Evolutionary conservation across 106 monocot genomes (phyloP), one percentile per base, ranked within the genome.

Genomic region (Dendrobium officinale): DNA sequence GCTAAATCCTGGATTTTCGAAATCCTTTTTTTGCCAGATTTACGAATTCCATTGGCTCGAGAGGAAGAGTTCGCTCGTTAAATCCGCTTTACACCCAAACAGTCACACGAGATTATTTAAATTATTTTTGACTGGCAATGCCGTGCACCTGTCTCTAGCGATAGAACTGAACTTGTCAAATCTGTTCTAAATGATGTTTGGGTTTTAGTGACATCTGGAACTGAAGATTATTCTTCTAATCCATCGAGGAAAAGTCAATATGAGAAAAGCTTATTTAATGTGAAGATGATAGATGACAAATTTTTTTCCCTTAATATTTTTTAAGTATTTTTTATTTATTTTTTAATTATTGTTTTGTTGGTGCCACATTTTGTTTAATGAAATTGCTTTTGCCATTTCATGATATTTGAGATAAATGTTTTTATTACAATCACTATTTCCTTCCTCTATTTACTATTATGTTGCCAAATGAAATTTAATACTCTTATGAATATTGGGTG

Each of bases 121-220:
- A 58, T 90, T 92, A 92, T 44, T 44, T 92, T 92, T 72, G 96
- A 93, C 10, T 83, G 94, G 66, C 64, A 88, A 83, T 80, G 86
- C 79, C 81, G 75, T 55, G 72, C 79, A 16, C 79, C 83, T 81
- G 78, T 85, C 68, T 77, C 87, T 37, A 87, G 87, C 80, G 76
- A 87, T 27, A 78, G 82, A 68, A 90, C 89, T 83, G 83, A 87
- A 31, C 80, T 85, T 68, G 89, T 82, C 27, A 41, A 55, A 24
- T 81, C 79, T 16, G 80, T 89, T 3, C 68, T 89, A 20, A 89
- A 89, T 82, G 89, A 89, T 86, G 51, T 74, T 5, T 86, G 85
- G 89, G 89, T 90, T 15, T 90, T 83, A 40, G 87, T 87, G 67
- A 84, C 89, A 27, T 87, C 82, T 20, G 85, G 83, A 48, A 85